Base-by-base conservation (phyloP, 768 basidiomycete species). In the Leccinum variicolor region DNA sequence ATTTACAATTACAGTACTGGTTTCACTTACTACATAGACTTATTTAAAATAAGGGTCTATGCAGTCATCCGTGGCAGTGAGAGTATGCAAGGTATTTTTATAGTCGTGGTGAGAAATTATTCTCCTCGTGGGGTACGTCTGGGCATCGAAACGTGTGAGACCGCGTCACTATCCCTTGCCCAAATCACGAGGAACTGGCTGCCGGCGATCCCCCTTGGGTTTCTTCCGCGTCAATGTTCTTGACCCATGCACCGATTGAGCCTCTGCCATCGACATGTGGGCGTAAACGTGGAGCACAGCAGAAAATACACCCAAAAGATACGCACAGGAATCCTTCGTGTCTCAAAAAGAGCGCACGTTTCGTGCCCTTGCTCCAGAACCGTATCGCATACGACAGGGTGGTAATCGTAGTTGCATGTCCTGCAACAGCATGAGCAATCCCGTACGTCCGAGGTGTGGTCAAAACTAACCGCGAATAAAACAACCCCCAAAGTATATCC, bases 401-500 rank as follows among this genome's bases (percentile, higher is more conserved):
- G 17, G 93, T 89, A 68, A 99, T 95, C 29, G 97, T 99, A 33
- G 95, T 92, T 47, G 96, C 89, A 69, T 98, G 97, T 17, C 97
- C 94, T 96, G 52, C 56, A 57, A 45, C 61, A 29, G 63, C 41
- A 50, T 62, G 21, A 69, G 54, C 46, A 4, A 25, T 4, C 26
- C 14, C 4, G 7, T 26, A 39, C 11, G 33, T 15, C 31, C 31
- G 9, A n/a, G 7, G 51, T 10, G 19, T 10, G 19, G 39, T 56
- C n/a, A 13, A 28, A 51, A 72, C 84, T 56, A 64, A 93, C 92
- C 96, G 80, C 97, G 83, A 73, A 99, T 99, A 76, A 98, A 99
- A 74, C 92, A 98, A 3, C 97, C 97, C 25, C 97, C 95, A 80
- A 98, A 99, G 78, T 98, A 99, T 63, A 99, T 98, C 69, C 92